phyloP scores from a whole-genome alignment of 768 basidiomycete species.

The Serendipita vermifera region DNA sequence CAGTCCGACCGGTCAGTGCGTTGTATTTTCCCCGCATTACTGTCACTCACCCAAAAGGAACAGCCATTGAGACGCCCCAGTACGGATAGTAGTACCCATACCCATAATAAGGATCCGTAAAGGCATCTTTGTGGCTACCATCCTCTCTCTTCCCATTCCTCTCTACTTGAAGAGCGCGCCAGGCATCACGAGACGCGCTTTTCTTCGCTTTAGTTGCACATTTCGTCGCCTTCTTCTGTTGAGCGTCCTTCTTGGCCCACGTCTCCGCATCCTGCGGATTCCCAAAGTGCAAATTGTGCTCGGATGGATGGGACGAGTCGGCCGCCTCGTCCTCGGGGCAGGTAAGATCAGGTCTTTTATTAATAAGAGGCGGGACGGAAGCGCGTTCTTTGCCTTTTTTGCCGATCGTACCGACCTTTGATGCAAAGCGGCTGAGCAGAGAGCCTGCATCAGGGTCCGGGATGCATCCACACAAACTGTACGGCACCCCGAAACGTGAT shows the following conservation, averaged over 20 bases:
- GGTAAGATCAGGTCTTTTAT: conserved; percentile 7
- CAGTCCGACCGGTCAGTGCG: neutral
- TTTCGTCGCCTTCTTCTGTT: neutral
- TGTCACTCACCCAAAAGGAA: neutral
- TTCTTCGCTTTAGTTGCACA: neutral
- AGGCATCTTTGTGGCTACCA: neutral
- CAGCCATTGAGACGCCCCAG: neutral
- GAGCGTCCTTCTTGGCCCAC: neutral
- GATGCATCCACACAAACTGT: conserved; percentile 10
- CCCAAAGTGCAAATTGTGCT: conserved; percentile 4
- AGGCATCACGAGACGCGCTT: neutral
- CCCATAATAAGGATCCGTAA: neutral
- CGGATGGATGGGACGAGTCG: conserved; percentile 11
- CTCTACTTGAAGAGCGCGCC: neutral
- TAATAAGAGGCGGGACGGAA: neutral
- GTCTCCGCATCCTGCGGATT: neutral
- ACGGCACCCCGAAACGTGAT: conserved; percentile 10
- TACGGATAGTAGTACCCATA: neutral
- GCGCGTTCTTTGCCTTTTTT: neutral
- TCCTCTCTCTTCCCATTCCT: neutral
- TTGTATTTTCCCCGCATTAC: neutral
- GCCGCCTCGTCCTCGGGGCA: conserved; percentile 6
- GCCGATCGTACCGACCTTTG: neutral
- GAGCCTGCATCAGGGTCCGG: neutral
- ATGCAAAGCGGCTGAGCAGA: neutral